Evolutionary conservation across 140 eudicot species (phyloP), one percentile per base, ranked within the genome.

Genomic region (Erigeron philadelphicus): DNA sequence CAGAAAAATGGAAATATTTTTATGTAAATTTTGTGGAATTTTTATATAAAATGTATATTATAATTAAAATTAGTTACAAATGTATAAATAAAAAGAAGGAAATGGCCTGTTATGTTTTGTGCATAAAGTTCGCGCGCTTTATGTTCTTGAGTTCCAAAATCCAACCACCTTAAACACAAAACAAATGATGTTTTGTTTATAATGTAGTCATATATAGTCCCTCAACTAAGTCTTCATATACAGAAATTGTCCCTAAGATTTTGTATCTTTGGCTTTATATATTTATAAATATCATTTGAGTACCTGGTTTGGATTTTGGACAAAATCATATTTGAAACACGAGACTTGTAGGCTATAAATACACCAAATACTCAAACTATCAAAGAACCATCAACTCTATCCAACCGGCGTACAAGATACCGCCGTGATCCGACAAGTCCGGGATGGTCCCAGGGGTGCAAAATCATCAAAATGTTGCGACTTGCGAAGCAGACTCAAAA

Each of bases 101-200:
- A 64, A 44, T 64, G 55, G 58, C 64, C 55, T 64, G 66, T 52
- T 70, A 57, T 17, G 23, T 11, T 35, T 48, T 17, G 48, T 70
- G 77, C 72, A 64, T 64, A 52, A 77, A 46, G 56, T 56, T 77
- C 72, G 73, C 81, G 81, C 73, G 31, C 42, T 68, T 72, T 76
- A 59, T 75, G 75, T 75, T 75, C 58, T 60, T 59, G 80, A 68
- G 80, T 75, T 75, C 31, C 62, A 35, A 65, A 75, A 56, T 63
- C 54, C 8, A 63, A 63, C 35, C 56, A 25, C 43, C 64, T 18
- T 38, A 40, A 38, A 66, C 46, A 56, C 40, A 60, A 59, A 52
- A 18, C 11, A 35, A 6, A 9, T 31, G 23, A 11, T 2, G 8
- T 13, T 6, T 3, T 56, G 10, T 9, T 9, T 45, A 11, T 4